These are phyloP conservation scores for Cryptosporidium felis DNA, from an alignment of 169 alveolate genomes.

Conservation along the genomic window DNA sequence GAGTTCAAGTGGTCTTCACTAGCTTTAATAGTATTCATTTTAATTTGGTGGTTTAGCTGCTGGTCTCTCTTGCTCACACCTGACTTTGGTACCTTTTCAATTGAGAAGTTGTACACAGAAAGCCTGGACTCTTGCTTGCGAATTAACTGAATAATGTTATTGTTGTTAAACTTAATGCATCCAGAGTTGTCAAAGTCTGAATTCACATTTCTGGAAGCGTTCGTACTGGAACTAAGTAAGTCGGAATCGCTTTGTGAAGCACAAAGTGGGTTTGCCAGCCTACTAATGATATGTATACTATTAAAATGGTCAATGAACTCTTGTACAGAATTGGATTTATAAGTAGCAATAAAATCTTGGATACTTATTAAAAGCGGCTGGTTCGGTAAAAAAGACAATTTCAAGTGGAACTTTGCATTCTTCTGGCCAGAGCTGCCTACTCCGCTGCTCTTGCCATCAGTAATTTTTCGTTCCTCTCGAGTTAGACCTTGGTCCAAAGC, in stretches of 20 bases:
- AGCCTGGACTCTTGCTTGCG: background rate
- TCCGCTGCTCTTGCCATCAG: no score
- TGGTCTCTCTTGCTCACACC: no score
- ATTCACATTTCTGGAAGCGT: conserved; percentile 3
- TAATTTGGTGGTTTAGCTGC: no score
- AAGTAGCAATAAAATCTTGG: conserved; percentile 58
- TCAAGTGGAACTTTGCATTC: background rate
- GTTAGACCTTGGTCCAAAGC: no score
- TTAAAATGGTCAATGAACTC: conserved; percentile 54
- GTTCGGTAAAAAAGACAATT: conserved; percentile 3
- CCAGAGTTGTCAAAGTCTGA: background rate
- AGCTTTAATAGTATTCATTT: no score
- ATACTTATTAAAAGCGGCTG: conserved; percentile 38
- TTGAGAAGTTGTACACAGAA: background rate
- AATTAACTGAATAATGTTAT: background rate
- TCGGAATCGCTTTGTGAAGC: conserved; percentile 4
- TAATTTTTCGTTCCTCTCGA: no score
- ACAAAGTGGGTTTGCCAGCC: background rate
- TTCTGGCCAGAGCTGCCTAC: no score
- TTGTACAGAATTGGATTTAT: conserved; percentile 35
- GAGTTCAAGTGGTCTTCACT: no score
- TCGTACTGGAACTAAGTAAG: conserved; percentile 14
- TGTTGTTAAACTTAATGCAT: background rate
- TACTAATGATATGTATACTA: conserved; percentile 23
- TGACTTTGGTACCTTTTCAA: background rate